These are phyloP conservation scores for Rubia tinctorum DNA, from an alignment of 305 asterid genomes.

Conservation along the genomic window DNA sequence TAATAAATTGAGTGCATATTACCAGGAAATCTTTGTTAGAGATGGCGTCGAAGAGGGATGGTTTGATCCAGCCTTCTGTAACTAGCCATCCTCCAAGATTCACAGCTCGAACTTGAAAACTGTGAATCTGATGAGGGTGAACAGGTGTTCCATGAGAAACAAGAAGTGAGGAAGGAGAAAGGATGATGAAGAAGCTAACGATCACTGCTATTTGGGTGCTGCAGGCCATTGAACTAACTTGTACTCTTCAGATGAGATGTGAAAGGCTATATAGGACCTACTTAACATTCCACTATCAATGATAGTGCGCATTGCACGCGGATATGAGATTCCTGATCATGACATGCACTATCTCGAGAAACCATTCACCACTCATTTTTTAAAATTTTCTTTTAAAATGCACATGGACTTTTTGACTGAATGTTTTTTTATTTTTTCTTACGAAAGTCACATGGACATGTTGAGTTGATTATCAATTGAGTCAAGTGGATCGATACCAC, in stretches of 20 bases:
- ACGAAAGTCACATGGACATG: too few species aligned
- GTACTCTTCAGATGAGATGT: neutral
- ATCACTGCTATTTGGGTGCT: neutral
- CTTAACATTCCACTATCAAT: neutral
- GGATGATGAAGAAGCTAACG: conserved; percentile 19
- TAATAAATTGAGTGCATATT: neutral
- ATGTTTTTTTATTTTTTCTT: too few species aligned
- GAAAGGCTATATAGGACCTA: neutral
- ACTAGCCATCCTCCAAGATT: conserved; percentile 85
- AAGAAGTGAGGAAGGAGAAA: conserved; percentile 20
- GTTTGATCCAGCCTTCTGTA: conserved; percentile 79
- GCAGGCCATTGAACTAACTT: neutral
- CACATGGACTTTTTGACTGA: too few species aligned
- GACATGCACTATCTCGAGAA: neutral
- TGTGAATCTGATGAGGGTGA: neutral
- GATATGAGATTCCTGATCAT: neutral
- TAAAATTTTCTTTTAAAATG: too few species aligned
- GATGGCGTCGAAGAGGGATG: conserved; percentile 62
- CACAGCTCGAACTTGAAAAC: conserved; percentile 55
- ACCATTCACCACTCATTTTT: neutral
- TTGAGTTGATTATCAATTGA: too few species aligned
- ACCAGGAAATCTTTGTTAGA: conserved; percentile 67
- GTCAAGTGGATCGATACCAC: too few species aligned
- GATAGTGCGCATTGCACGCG: neutral
- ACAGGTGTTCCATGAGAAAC: conserved; percentile 26